These are phyloP conservation scores for Xerocomellus chrysenteron DNA, from an alignment of 768 basidiomycete species.

Conservation along the genomic window DNA sequence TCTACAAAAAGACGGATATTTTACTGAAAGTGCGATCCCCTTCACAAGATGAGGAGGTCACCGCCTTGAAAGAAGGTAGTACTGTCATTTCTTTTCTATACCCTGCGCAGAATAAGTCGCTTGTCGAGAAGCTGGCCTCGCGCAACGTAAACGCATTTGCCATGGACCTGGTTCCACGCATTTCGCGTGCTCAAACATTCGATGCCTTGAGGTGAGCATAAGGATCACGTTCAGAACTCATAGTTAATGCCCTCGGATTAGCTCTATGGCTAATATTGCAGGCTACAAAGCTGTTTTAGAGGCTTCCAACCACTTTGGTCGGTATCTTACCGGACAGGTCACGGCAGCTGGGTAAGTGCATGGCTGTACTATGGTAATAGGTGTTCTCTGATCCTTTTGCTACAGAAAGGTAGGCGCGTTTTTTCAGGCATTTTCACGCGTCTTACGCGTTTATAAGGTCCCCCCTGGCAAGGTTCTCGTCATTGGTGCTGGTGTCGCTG, in stretches of 20 bases:
- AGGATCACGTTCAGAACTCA: background rate
- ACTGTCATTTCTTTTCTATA: constrained; percentile 84
- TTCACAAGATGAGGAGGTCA: constrained; percentile 57
- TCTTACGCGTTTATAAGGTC: constrained; percentile 48
- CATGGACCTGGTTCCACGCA: constrained; percentile 92
- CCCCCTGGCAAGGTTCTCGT: constrained; percentile 85
- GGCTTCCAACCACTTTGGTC: constrained; percentile 85
- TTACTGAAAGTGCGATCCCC: constrained; percentile 87
- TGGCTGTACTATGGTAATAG: constrained; percentile 1
- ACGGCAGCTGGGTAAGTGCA: constrained; percentile 79
- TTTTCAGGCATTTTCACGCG: background rate
- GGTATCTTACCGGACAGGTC: constrained; percentile 88
- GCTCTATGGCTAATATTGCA: constrained; percentile 94
- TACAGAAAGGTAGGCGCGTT: constrained; percentile 42
- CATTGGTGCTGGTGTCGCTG: constrained; percentile 88
- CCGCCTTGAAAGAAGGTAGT: constrained; percentile 65
- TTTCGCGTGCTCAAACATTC: constrained; percentile 87
- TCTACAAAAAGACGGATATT: constrained; percentile 71
- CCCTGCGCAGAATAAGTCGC: constrained; percentile 74
- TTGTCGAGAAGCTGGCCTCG: constrained; percentile 67
- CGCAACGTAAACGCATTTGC: constrained; percentile 73
- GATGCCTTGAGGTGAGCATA: constrained; percentile 73
- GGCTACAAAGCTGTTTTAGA: constrained; percentile 92
- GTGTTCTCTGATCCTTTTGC: constrained; percentile 6
- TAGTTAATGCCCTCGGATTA: constrained; percentile 25